Conservation (phyloP, 306 rosid genomes). For the Gastrolobium villosum region DNA sequence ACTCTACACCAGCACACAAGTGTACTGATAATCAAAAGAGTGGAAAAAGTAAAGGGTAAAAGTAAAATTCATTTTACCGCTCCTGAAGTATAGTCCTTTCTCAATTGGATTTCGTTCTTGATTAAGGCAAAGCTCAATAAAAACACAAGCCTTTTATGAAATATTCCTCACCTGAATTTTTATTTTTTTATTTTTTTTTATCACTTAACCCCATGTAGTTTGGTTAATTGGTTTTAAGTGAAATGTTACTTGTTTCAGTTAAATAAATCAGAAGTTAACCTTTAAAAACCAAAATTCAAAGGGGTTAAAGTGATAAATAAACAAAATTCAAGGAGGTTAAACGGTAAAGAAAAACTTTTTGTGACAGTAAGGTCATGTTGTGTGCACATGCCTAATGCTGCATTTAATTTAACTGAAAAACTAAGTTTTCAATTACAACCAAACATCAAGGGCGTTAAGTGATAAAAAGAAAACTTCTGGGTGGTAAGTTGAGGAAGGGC, state of each 20-base stretch:
- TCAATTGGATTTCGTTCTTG: not conserved
- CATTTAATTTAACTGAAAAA: not conserved
- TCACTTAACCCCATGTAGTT: not conserved
- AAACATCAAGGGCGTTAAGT: not conserved
- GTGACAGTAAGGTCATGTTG: not conserved
- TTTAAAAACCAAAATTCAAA: not conserved
- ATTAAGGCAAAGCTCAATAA: not conserved
- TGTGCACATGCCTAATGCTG: not conserved
- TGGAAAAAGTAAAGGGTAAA: not conserved
- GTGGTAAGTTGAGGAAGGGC: not conserved
- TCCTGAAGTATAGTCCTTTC: not conserved
- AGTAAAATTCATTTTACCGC: not conserved
- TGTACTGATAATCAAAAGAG: slow-evolving; percentile 1
- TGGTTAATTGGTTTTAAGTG: slow-evolving; percentile 17
- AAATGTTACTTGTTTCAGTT: not conserved
- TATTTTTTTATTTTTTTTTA: not conserved
- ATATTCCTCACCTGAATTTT: not conserved
- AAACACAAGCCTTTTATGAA: not conserved
- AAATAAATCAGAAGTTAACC: not conserved
- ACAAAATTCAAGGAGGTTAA: not conserved
- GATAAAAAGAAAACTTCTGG: not conserved
- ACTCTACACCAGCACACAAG: slow-evolving; percentile 14
- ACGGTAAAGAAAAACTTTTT: not conserved
- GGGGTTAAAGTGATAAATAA: not conserved
- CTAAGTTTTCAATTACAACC: not conserved